Percentiles rank a stretch among this genome's conserved stretches.
Evolutionary conservation across 2,329 filamentous ascomycete genomes (phyloP).

Genomic region (Fusarium keratoplasticum): DNA sequence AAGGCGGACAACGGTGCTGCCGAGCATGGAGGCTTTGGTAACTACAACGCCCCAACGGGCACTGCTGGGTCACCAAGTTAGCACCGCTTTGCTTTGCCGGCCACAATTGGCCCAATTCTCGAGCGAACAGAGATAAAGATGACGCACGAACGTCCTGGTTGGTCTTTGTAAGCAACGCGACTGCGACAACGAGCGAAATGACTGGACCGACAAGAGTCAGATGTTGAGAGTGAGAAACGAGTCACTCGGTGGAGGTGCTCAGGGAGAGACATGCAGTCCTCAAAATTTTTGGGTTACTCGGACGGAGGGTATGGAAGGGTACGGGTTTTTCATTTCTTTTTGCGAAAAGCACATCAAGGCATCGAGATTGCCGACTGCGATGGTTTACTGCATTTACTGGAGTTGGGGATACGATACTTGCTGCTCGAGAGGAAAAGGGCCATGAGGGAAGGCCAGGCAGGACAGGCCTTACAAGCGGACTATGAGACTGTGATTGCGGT

Average conservation of each 20-base stretch:
- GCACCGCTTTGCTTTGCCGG: neutral
- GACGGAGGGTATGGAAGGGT: neutral
- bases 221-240: neutral
- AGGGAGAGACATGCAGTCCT: neutral
- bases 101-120: neutral
- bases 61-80: slow-evolving; percentile 51
- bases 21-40: slow-evolving; percentile 70
- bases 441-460: neutral
- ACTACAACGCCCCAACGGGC: slow-evolving; percentile 57
- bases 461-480: slow-evolving; percentile 13
- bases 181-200: neutral
- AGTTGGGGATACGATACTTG: slow-evolving; percentile 21
- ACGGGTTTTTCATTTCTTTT: neutral
- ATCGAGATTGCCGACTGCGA: neutral
- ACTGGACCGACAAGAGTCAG: neutral
- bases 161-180: neutral
- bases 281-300: slow-evolving; percentile 14
- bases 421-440: slow-evolving; percentile 25
- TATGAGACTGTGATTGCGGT: slow-evolving; percentile 12
- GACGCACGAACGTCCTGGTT: neutral
- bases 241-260: neutral
- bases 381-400: slow-evolving; percentile 27
- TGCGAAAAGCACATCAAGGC: slow-evolving; percentile 1
- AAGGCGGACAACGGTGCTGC: slow-evolving; percentile 68
- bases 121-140: slow-evolving; percentile 2